Conservation (phyloP, 257 asterid genomes). For the Forsythia viridissima region DNA sequence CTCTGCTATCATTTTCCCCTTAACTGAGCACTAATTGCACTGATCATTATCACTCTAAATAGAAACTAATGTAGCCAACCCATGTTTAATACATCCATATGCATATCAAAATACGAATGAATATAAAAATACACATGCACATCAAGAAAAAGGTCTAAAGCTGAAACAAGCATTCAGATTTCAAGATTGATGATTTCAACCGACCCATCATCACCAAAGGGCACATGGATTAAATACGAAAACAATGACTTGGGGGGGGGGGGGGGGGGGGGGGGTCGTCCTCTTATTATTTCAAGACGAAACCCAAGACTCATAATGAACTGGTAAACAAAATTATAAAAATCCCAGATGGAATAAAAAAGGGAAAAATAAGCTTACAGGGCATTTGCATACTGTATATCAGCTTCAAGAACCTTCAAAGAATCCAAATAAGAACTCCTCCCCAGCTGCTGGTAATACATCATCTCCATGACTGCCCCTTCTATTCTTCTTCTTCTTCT, state of each 20-base stretch:
- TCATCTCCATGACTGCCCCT: conserved; percentile 54
- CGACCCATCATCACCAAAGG: background rate
- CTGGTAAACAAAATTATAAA: background rate
- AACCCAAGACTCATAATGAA: background rate
- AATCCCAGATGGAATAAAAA: conserved; percentile 15
- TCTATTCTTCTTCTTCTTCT: background rate
- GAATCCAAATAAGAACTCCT: conserved; percentile 65
- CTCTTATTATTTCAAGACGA: background rate
- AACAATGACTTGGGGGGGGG: background rate
- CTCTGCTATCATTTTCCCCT: background rate
- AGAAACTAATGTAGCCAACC: background rate
- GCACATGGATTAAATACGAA: background rate
- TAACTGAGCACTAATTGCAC: background rate
- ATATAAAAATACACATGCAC: background rate
- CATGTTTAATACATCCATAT: background rate
- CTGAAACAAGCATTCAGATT: background rate
- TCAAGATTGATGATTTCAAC: background rate
- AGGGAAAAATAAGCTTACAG: conserved; percentile 49
- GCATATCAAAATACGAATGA: background rate
- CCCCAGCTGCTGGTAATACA: conserved; percentile 68
- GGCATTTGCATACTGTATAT: conserved; percentile 80
- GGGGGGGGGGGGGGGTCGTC: no score
- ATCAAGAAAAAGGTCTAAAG: background rate
- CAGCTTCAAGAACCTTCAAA: conserved; percentile 72
- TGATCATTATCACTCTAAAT: background rate